Percentiles rank a stretch among this genome's conserved stretches.
Evolutionary conservation across 208 protist genomes (phyloP).

Genomic region (Wallacemonas sp.): DNA sequence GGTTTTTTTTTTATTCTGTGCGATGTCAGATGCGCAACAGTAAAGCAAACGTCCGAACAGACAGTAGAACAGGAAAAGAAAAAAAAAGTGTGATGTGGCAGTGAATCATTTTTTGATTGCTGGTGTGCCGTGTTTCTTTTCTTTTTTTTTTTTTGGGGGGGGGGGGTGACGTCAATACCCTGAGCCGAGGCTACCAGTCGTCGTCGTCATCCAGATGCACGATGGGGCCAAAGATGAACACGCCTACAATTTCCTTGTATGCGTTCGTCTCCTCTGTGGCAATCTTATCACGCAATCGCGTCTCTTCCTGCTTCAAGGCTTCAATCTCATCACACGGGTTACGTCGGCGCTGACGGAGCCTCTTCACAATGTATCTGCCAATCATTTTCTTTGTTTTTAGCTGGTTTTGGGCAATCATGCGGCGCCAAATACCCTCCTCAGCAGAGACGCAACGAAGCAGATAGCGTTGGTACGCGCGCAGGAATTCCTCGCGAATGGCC

Average conservation of each 20-base stretch:
- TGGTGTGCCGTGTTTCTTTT: too few relatives aligned
- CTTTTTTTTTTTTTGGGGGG: too few relatives aligned
- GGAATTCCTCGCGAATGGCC: constrained; percentile 39
- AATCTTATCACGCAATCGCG: constrained; percentile 35
- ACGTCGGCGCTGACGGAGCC: constrained; percentile 34
- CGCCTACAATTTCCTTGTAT: constrained; percentile 26
- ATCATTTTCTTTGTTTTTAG: constrained; percentile 38
- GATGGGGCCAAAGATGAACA: constrained; percentile 47
- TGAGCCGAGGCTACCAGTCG: too few relatives aligned
- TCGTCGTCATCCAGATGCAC: constrained; percentile 43
- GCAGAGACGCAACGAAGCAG: constrained; percentile 27
- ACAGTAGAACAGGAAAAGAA: too few relatives aligned
- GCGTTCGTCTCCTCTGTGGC: constrained; percentile 24
- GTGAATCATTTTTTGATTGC: too few relatives aligned
- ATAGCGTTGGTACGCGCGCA: constrained; percentile 26
- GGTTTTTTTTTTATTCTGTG: too few relatives aligned
- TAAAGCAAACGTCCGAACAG: too few relatives aligned
- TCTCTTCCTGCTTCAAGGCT: constrained; percentile 34
- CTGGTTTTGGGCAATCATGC: constrained; percentile 34
- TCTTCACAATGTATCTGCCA: constrained; percentile 26
- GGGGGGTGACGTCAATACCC: too few relatives aligned
- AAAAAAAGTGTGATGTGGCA: too few relatives aligned
- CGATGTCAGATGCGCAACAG: too few relatives aligned
- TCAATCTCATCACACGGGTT: constrained; percentile 22
- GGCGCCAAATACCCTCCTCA: constrained; percentile 42